phyloP scores from a whole-genome alignment of 176 grass and related monocot genomes.

The Poa annua region DNA sequence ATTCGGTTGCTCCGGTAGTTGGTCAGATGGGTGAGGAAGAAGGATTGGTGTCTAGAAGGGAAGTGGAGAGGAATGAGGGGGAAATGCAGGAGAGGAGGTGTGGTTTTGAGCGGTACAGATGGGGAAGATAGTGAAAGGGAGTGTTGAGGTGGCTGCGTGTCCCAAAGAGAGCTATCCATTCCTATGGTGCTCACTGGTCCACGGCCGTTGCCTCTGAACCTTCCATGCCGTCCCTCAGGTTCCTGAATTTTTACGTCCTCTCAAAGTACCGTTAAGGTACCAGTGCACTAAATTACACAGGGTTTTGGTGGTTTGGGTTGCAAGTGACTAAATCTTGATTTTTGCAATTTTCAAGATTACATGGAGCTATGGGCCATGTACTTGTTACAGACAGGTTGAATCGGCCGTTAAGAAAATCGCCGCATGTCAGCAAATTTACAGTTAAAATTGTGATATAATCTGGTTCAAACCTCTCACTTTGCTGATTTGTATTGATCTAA shows the following conservation, averaged over 20 bases:
- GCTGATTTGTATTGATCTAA: too few relatives aligned
- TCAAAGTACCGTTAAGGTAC: background rate
- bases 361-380: background rate
- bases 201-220: background rate
- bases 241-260: background rate
- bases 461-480: too few relatives aligned
- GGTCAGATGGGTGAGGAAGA: constrained; percentile 6
- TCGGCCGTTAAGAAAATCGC: background rate
- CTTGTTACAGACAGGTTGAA: background rate
- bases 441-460: background rate
- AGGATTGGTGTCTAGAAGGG: constrained; percentile 34
- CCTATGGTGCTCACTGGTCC: background rate
- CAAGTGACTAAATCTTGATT: background rate
- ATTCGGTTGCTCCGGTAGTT: constrained; percentile 14
- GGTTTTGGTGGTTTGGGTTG: background rate
- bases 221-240: background rate
- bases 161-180: constrained; percentile 16
- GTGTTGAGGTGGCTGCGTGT: constrained; percentile 61
- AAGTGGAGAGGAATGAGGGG: constrained; percentile 16
- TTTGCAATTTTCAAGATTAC: background rate
- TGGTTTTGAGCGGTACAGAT: constrained; percentile 57
- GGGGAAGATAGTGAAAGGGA: constrained; percentile 7
- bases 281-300: background rate
- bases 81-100: constrained; percentile 21
- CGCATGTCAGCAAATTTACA: background rate